Evolutionary conservation across 257 asterid species (phyloP), one percentile per base, ranked within the genome.

Genomic region (Nicotiana tomentosiformis): DNA sequence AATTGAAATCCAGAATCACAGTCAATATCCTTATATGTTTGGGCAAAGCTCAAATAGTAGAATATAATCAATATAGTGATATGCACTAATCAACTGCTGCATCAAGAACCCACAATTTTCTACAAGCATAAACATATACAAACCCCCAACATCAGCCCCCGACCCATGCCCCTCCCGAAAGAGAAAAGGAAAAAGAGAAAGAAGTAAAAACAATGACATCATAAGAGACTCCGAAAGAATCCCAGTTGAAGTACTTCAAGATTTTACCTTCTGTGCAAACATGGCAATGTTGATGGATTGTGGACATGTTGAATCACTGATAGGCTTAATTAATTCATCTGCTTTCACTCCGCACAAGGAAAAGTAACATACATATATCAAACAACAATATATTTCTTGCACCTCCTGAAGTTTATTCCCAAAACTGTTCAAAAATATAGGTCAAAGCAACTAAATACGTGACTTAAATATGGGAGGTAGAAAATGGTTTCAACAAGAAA

Each of bases 211-310:
- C 58, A 86, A 43, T 43, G 51, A 72, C 32, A 20, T 80, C 65
- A 23, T 58, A 60, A 35, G 49, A 77, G 82, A 66, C 35, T 77
- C 76, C 29, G 17, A 37, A 85, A 51, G 82, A 70, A 67, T 83
- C 82, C 78, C 39, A 23, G 51, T 43, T 76, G 62, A 51, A 51
- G 49, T 18, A 30, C 29, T 83, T 78, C 62, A 84, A 51, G 62
- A 66, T 70, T 78, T 83, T 85, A 94, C 99, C 98, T 91, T 88
- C 83, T 96, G 90, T 4, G 94, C 97, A 82, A 96, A 93, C 77
- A 86, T 85, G 81, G 83, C 85, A 85, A 94, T 89, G 87, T 94
- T 88, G 86, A 90, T 86, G 76, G 93, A 88, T 53, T 88, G 94
- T 9, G 98, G 98, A 86, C 84, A 86, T 85, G 86, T 84, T 55